Percentiles rank a stretch among this genome's conserved stretches.
Evolutionary conservation across 306 rosid genomes (phyloP).

Genomic region (Parietaria judaica): DNA sequence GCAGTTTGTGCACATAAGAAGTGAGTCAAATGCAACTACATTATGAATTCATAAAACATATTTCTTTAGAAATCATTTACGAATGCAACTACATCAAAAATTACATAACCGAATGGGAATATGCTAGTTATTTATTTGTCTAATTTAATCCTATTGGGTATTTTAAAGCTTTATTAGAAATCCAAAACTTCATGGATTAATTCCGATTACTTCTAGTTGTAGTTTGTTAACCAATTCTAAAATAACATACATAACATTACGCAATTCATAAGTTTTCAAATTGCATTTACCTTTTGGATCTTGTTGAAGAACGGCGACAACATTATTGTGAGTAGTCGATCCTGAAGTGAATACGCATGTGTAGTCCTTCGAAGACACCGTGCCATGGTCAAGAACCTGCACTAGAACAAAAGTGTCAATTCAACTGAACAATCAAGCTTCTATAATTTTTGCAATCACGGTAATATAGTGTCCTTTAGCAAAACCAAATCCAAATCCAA

Average conservation of each 20-base stretch:
- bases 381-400: constrained; percentile 78
- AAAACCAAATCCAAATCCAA: no score
- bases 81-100: neutral
- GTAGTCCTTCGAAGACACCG: constrained; percentile 83
- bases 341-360: constrained; percentile 92
- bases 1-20: constrained; percentile 23
- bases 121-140: constrained; percentile 54
- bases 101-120: constrained; percentile 5
- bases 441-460: no score
- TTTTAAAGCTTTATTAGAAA: no score
- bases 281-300: constrained; percentile 44
- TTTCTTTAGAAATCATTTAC: neutral
- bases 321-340: constrained; percentile 92
- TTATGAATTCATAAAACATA: no score
- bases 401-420: constrained; percentile 1
- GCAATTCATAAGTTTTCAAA: constrained; percentile 1
- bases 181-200: no score
- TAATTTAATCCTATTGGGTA: no score
- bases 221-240: no score
- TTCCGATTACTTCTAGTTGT: no score
- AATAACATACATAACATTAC: no score
- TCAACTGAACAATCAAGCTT: neutral
- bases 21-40: neutral
- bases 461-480: no score
- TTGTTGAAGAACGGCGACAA: no score